Base-by-base conservation (phyloP, 176 grass and related monocot genomes). In the Secale cereale region DNA sequence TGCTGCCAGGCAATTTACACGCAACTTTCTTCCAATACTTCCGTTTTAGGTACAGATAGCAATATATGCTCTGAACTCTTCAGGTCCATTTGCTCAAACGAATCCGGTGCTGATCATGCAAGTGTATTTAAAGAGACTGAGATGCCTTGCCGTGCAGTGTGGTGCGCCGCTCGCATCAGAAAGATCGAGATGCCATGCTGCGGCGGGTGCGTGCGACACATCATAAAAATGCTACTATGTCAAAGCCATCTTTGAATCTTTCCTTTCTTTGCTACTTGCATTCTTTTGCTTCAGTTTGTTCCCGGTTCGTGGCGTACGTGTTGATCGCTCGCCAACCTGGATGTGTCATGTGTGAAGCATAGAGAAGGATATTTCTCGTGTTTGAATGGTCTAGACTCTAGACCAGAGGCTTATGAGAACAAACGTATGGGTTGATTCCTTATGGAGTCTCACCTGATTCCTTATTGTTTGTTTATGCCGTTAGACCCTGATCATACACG, bases 231-330 rank as follows among this genome's bases (percentile, higher is more conserved):
- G 14, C 0, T 30, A 5, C n/a, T 73, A 2, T 3, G 68, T 3
- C 10, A 6, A 37, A 26, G 37, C 25, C 37, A 9, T 25, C 68
- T 60, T 65, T 65, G 71, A 65, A 73, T 65, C 37, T 30, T 63
- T 87, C 8, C 52, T 77, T 84, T 84, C 28, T 83, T 57, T 68
- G 27, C 7, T 46, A 57, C 88, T 32, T 35, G 23, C 5, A 56
- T 32, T 74, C 36, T 67, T 78, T 74, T 78, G 32, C 45, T 83
- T 70, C n/a, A n/a, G 63, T 82, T 84, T 40, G 39, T 74, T 43
- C 29, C 29, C 2, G 27, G 5, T 23, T 43, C 19, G 1, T 4
- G 25, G 74, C 43, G 68, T 75, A 56, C 73, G 83, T 86, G 79
- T 65, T 86, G 73, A 73, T 86, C n/a, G 2, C 29, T 37, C 16